These are phyloP conservation scores for Agastache rugosa DNA, from an alignment of 257 asterid species.

Conservation along the genomic window DNA sequence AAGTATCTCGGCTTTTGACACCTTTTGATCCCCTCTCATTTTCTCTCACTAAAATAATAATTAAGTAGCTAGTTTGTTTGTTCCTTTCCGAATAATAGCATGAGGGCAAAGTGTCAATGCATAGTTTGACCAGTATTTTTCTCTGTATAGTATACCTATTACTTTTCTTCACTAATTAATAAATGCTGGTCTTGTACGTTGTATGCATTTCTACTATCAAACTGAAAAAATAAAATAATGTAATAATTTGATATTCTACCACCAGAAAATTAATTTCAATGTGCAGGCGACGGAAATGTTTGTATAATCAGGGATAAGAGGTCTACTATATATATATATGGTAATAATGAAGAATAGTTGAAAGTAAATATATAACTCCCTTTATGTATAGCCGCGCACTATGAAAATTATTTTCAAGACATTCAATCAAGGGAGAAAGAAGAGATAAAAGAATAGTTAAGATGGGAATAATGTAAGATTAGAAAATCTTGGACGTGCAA, in stretches of 20 bases:
- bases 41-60: not conserved
- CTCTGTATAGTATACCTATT: slow-evolving; percentile 34
- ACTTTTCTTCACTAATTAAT: slow-evolving; percentile 31
- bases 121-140: slow-evolving; percentile 50
- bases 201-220: not conserved
- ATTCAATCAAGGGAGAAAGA: not conserved
- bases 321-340: no score
- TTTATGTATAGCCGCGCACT: not conserved
- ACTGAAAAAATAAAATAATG: no score
- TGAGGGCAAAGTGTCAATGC: slow-evolving; percentile 40
- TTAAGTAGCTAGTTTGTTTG: slow-evolving; percentile 44
- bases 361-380: not conserved
- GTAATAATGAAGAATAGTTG: not conserved
- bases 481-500: slow-evolving; percentile 61
- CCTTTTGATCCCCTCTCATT: slow-evolving; percentile 10
- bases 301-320: no score
- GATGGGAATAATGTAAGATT: slow-evolving; percentile 32
- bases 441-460: slow-evolving; percentile 25
- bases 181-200: not conserved
- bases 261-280: no score
- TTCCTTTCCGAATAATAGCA: slow-evolving; percentile 39
- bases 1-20: slow-evolving; percentile 12
- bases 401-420: not conserved
- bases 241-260: not conserved
- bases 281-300: not conserved